Percentiles rank a stretch among this genome's conserved stretches.
Conservation (phyloP, 768 basidiomycete genomes). For the Grammothele lineata region DNA sequence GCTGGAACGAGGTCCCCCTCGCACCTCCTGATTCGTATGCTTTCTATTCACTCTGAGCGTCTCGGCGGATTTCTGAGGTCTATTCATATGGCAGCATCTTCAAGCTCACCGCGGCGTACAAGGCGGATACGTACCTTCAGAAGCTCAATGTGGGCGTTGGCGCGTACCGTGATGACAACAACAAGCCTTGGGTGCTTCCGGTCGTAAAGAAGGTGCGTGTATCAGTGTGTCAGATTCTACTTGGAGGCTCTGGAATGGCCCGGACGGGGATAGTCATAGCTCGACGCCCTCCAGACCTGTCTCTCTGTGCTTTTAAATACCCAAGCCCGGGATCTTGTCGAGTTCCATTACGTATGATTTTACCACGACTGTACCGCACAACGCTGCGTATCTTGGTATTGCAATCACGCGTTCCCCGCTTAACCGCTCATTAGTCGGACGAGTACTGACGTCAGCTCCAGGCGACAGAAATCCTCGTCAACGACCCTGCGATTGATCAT, state of each 20-base stretch:
- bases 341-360: no score
- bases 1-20: constrained; percentile 72
- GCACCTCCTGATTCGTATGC: constrained; percentile 81
- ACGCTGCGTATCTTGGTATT: no score
- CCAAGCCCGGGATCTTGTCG: no score
- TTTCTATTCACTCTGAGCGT: background rate
- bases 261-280: background rate
- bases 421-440: no score
- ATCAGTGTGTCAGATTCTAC: background rate
- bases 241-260: no score
- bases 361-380: no score
- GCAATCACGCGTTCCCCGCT: no score
- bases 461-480: constrained; percentile 71
- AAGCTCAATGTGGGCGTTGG: constrained; percentile 94
- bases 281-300: no score
- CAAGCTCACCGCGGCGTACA: constrained; percentile 87
- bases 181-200: constrained; percentile 89
- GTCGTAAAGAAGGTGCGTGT: constrained; percentile 82
- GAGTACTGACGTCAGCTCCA: constrained; percentile 29
- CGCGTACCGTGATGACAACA: constrained; percentile 84
- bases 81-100: constrained; percentile 59
- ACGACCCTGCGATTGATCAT: constrained; percentile 74
- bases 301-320: no score
- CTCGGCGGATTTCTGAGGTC: constrained; percentile 11
- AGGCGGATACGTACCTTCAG: constrained; percentile 64